phyloP scores from a whole-genome alignment of 306 rosid species.

The Corylus heterophylla region DNA sequence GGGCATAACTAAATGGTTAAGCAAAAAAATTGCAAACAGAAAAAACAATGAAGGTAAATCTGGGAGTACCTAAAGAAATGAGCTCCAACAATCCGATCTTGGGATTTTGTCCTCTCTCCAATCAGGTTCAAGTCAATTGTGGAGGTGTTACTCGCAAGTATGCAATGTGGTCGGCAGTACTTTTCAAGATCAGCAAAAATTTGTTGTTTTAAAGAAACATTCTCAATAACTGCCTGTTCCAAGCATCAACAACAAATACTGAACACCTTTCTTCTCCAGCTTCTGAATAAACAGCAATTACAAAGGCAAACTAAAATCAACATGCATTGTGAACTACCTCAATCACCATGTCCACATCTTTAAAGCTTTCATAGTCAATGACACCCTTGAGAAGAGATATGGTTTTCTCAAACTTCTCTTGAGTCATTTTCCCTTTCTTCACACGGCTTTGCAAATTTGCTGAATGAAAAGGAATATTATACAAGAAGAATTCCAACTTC shows the following conservation, averaged over 20 bases:
- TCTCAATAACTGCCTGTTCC: constrained; percentile 92
- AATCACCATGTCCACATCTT: constrained; percentile 93
- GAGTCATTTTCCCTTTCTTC: constrained; percentile 77
- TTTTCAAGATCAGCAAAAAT: constrained; percentile 91
- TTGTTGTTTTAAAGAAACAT: constrained; percentile 86
- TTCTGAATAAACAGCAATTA: constrained; percentile 20
- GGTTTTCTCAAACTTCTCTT: constrained; percentile 70
- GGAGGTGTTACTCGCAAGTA: constrained; percentile 94
- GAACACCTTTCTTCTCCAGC: constrained; percentile 14
- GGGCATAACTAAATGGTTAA: constrained; percentile 28
- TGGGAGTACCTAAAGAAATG: constrained; percentile 86
- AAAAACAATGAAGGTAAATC: not conserved
- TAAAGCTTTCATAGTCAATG: constrained; percentile 72
- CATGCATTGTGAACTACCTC: constrained; percentile 56
- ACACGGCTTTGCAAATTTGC: constrained; percentile 88
- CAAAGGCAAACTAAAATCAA: constrained; percentile 5
- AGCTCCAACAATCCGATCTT: constrained; percentile 83
- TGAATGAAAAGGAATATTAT: constrained; percentile 34
- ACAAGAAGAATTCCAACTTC: constrained; percentile 5
- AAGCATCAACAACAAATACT: constrained; percentile 31
- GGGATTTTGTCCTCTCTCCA: constrained; percentile 78
- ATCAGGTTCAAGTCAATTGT: constrained; percentile 94
- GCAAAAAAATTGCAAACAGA: constrained; percentile 5
- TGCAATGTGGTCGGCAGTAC: constrained; percentile 83
- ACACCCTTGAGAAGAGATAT: constrained; percentile 75